Evolutionary conservation across 2,329 filamentous ascomycete species (phyloP).

Genomic region (Pseudocercospora fuligena): DNA sequence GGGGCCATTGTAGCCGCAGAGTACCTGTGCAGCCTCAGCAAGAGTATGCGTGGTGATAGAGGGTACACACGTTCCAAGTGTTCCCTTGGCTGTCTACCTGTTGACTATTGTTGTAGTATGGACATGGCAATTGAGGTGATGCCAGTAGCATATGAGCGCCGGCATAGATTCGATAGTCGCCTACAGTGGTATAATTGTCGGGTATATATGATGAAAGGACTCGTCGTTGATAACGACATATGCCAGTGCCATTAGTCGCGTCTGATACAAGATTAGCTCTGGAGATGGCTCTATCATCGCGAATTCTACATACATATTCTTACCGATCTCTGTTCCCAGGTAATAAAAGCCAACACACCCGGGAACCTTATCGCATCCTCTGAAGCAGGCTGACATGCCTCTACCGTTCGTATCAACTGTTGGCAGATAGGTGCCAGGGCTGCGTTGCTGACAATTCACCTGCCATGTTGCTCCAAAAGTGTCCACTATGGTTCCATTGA

Average conservation of each 20-base stretch:
- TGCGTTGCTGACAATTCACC: constrained; percentile 22
- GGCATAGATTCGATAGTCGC: background rate
- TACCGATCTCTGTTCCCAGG: constrained; percentile 14
- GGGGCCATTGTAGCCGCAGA: background rate
- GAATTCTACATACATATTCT: background rate
- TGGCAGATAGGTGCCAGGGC: constrained; percentile 1
- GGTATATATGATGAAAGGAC: background rate
- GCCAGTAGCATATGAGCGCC: background rate
- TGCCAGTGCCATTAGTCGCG: constrained; percentile 15
- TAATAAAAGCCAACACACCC: constrained; percentile 23
- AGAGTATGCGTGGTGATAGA: background rate
- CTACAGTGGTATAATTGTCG: background rate
- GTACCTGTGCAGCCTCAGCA: background rate
- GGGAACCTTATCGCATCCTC: constrained; percentile 23
- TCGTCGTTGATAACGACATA: constrained; percentile 9
- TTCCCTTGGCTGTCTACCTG: constrained; percentile 3
- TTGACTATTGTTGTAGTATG: constrained; percentile 5
- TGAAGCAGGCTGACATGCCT: constrained; percentile 28
- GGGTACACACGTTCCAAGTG: background rate
- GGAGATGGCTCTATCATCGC: background rate
- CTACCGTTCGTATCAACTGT: constrained; percentile 21
- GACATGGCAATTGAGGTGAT: background rate
- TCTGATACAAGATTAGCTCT: background rate
- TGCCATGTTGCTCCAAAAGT: constrained; percentile 24
- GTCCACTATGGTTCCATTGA: constrained; percentile 26